Conservation (phyloP, 306 rosid species). For the cucumber (Cucumis sativus) region DNA sequence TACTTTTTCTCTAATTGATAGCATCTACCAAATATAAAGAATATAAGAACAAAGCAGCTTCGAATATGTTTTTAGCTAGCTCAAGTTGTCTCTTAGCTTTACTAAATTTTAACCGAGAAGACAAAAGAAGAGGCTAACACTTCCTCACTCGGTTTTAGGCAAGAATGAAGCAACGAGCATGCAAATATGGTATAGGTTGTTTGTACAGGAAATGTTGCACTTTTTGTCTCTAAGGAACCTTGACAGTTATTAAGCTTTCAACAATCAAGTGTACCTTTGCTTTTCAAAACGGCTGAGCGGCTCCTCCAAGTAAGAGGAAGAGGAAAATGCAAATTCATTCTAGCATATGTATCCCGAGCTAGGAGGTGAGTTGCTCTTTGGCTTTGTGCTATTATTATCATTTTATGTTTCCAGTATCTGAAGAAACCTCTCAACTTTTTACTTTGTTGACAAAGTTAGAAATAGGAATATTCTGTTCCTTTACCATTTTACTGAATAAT, state of each 20-base stretch:
- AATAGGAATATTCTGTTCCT: neutral
- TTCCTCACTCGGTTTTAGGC: neutral
- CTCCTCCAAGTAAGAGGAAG: conserved; percentile 47
- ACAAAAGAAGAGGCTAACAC: neutral
- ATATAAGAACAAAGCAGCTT: neutral
- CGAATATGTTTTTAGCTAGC: neutral
- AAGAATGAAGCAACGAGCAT: neutral
- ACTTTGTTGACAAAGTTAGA: neutral
- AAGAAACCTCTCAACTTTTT: neutral
- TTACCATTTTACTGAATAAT: neutral
- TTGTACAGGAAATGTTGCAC: neutral
- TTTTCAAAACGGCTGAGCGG: conserved; percentile 55
- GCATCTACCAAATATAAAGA: neutral
- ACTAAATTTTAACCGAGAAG: neutral
- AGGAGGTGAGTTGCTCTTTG: conserved; percentile 35
- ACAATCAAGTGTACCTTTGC: conserved; percentile 62
- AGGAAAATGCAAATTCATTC: conserved; percentile 68
- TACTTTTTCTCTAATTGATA: neutral
- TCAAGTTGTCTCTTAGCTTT: neutral
- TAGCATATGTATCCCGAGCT: conserved; percentile 80
- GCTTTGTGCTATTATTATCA: neutral
- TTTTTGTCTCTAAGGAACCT: conserved; percentile 23
- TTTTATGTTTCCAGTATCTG: neutral
- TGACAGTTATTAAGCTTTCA: conserved; percentile 76
- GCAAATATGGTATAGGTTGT: neutral